Evolutionary conservation across 2,329 filamentous ascomycete species (phyloP).

Genomic region (Arthrobotrys iridis): DNA sequence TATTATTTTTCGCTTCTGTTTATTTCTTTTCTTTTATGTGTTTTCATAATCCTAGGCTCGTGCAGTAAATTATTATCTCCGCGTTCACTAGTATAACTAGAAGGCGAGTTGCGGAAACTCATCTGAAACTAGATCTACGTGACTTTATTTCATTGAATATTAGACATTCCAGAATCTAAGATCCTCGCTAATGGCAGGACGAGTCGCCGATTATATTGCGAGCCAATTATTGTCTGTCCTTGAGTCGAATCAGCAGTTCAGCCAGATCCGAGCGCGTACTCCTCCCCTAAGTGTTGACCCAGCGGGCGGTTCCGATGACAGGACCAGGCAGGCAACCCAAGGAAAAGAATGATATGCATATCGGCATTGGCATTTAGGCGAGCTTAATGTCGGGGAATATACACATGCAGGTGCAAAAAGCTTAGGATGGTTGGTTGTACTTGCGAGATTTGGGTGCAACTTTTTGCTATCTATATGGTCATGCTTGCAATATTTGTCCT

Average conservation of each 20-base stretch:
- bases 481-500: too few species aligned
- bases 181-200: neutral
- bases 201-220: conserved; percentile 3
- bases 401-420: conserved; percentile 4
- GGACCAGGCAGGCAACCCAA: neutral
- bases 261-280: too few species aligned
- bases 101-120: conserved; percentile 5
- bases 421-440: neutral
- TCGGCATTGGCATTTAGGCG: conserved; percentile 21
- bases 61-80: too few species aligned
- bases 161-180: neutral
- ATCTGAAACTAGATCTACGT: neutral
- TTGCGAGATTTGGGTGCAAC: neutral
- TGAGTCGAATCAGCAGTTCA: too few species aligned
- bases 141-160: neutral
- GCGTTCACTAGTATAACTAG: neutral
- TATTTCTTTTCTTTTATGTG: neutral
- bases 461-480: neutral
- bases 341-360: neutral
- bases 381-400: conserved; percentile 13
- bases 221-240: too few species aligned
- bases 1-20: too few species aligned
- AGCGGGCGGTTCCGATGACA: conserved; percentile 10
- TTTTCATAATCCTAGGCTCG: neutral
- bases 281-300: neutral